Percentiles rank a stretch among this genome's conserved stretches.
Conservation (phyloP, 225 moss, liverwort and hornwort genomes). For the Pseudoscleropodium purum region DNA sequence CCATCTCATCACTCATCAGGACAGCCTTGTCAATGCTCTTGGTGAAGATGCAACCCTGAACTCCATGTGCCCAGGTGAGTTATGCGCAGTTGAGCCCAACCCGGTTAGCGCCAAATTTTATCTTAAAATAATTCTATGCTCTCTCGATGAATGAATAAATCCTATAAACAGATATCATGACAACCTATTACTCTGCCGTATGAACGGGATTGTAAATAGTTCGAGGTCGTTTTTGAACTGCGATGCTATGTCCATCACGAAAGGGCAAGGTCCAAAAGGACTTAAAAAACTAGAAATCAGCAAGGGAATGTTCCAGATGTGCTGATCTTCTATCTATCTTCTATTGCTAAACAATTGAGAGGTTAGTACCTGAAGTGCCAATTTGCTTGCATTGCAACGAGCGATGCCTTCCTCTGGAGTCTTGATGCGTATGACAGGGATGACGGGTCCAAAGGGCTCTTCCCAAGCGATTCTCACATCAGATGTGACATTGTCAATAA, state of each 20-base stretch:
- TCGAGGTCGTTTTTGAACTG: not conserved
- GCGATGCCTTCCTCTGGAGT: conserved; percentile 20
- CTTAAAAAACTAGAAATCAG: not conserved
- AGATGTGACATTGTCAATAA: conserved; percentile 21
- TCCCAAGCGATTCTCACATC: conserved; percentile 34
- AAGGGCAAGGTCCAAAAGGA: not conserved
- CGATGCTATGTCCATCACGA: not conserved
- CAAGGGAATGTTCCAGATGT: not conserved
- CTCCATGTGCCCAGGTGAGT: not conserved
- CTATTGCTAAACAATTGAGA: not conserved
- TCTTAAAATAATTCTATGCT: not conserved
- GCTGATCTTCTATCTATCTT: not conserved
- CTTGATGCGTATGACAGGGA: conserved; percentile 26
- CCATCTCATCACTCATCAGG: conserved; percentile 27
- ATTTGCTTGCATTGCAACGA: conserved; percentile 27
- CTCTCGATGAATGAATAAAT: not conserved
- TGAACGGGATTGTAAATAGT: not conserved
- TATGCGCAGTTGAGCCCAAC: not conserved
- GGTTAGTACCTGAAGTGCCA: conserved; percentile 16
- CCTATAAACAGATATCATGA: not conserved
- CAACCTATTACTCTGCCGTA: not conserved
- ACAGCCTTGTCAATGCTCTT: conserved; percentile 29
- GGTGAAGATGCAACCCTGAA: conserved; percentile 31
- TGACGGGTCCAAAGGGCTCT: conserved; percentile 34
- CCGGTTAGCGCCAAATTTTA: not conserved